These are phyloP conservation scores for Naganishia vaughanmartiniae DNA, from an alignment of 768 basidiomycete genomes.

Conservation along the genomic window DNA sequence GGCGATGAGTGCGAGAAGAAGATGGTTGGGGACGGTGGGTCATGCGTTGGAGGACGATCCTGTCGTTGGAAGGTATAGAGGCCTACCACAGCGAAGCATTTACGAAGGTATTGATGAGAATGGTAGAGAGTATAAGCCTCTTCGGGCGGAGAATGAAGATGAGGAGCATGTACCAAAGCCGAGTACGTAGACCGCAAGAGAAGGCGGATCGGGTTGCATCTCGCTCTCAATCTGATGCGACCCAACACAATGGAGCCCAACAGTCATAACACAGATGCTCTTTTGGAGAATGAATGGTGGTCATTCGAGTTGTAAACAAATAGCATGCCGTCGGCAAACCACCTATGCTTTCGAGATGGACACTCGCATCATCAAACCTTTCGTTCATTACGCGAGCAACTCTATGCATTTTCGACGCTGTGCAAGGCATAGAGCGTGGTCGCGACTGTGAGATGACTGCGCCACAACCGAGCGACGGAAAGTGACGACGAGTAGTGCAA, in stretches of 20 bases:
- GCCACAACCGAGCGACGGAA: too few species aligned
- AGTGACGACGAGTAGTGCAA: too few species aligned
- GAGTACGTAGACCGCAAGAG: neutral
- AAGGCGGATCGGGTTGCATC: too few species aligned
- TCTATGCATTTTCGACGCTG: too few species aligned
- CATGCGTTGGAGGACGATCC: conserved; percentile 73
- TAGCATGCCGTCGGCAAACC: neutral
- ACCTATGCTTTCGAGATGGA: neutral
- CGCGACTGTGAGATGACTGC: too few species aligned
- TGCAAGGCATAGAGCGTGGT: too few species aligned
- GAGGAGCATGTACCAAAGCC: neutral
- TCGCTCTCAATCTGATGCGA: too few species aligned
- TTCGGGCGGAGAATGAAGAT: neutral
- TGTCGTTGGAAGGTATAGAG: conserved; percentile 65
- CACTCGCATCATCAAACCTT: neutral
- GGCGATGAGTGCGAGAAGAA: conserved; percentile 69
- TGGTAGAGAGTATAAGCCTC: conserved; percentile 17
- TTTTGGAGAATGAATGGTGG: neutral
- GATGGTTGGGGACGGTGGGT: conserved; percentile 77
- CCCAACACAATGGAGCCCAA: neutral
- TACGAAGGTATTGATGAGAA: conserved; percentile 62
- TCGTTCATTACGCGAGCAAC: too few species aligned
- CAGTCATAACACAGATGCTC: neutral
- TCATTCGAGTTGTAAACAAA: neutral
- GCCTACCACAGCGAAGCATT: conserved; percentile 71